phyloP scores from a whole-genome alignment of 768 basidiomycete genomes.

The Pleurotus tuber-regium region DNA sequence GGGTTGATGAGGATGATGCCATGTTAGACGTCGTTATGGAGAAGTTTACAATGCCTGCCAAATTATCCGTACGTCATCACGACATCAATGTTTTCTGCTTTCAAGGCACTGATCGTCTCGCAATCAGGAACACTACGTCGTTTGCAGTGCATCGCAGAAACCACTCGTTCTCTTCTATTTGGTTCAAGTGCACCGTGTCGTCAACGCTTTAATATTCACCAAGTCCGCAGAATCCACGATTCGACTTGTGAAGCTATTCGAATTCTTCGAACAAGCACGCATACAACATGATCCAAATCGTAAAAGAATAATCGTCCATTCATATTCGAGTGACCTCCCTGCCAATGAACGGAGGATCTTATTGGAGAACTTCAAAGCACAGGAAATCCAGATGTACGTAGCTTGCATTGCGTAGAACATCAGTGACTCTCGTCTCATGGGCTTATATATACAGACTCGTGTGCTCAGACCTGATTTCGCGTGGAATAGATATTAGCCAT shows the following conservation, averaged over 20 bases:
- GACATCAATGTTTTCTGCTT: not conserved
- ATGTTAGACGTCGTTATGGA: constrained; percentile 60
- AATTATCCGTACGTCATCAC: constrained; percentile 55
- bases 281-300: constrained; percentile 13
- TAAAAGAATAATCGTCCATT: constrained; percentile 34
- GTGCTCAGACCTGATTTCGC: constrained; percentile 95
- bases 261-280: constrained; percentile 68
- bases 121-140: constrained; percentile 82
- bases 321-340: constrained; percentile 88
- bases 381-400: constrained; percentile 80
- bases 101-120: constrained; percentile 1
- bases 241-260: constrained; percentile 78
- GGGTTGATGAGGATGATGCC: constrained; percentile 33
- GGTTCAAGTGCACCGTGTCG: constrained; percentile 56
- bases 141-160: constrained; percentile 77
- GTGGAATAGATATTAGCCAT: constrained; percentile 92
- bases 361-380: constrained; percentile 76
- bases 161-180: constrained; percentile 90
- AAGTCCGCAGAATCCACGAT: constrained; percentile 91
- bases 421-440: not conserved
- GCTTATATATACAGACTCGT: constrained; percentile 70
- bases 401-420: not conserved
- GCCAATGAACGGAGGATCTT: constrained; percentile 70
- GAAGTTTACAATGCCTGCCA: constrained; percentile 78
- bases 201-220: constrained; percentile 89